Evolutionary conservation across 345 rosid species (phyloP).

Genomic region (Cardamine occulta): DNA sequence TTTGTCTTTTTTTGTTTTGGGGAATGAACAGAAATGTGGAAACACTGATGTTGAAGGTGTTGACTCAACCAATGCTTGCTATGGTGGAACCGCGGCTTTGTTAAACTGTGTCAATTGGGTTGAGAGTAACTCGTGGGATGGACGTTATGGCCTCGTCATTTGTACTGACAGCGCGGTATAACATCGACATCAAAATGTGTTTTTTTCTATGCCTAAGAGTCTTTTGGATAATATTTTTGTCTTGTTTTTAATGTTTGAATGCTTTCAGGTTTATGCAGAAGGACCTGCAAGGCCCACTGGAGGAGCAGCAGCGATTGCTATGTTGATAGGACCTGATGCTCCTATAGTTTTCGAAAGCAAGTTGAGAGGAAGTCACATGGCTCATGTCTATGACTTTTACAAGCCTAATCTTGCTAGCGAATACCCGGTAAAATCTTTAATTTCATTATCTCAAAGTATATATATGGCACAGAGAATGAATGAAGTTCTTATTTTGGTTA

Average conservation of each 20-base stretch:
- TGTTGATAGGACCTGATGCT: slow-evolving; percentile 93
- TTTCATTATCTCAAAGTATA: background rate
- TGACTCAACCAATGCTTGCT: slow-evolving; percentile 97
- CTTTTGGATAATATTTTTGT: background rate
- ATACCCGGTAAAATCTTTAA: slow-evolving; percentile 75
- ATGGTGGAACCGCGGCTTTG: slow-evolving; percentile 99
- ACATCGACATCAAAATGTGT: background rate
- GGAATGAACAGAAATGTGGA: slow-evolving; percentile 70
- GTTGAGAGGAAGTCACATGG: slow-evolving; percentile 92
- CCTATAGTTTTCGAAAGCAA: slow-evolving; percentile 96
- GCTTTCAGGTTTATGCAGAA: slow-evolving; percentile 95
- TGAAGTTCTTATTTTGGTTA: slow-evolving; percentile 5
- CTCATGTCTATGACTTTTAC: slow-evolving; percentile 98
- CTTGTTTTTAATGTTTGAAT: background rate
- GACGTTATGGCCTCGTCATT: slow-evolving; percentile 95
- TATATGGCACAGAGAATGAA: background rate
- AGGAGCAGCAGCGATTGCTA: slow-evolving; percentile 98
- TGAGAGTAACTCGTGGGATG: slow-evolving; percentile 98
- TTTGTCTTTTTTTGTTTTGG: background rate
- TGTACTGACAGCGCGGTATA: slow-evolving; percentile 99
- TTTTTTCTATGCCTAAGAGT: background rate
- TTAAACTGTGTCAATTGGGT: slow-evolving; percentile 99
- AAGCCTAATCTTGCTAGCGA: slow-evolving; percentile 99
- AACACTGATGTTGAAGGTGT: slow-evolving; percentile 99
- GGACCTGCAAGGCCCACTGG: slow-evolving; percentile 99